phyloP scores from a whole-genome alignment of 176 grass and related monocot genomes.

The Carex scoparia region DNA sequence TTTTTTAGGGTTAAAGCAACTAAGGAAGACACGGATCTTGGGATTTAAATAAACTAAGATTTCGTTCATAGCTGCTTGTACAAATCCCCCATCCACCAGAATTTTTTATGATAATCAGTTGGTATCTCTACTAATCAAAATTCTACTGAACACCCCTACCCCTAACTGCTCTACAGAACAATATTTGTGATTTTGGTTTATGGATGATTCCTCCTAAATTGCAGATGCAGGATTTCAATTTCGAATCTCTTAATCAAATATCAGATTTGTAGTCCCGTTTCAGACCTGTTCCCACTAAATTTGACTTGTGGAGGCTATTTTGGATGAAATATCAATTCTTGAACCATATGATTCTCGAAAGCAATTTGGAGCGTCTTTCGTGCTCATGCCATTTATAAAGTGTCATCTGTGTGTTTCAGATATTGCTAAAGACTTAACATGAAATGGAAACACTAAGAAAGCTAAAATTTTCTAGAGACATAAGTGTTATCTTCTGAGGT shows the following conservation, averaged over 20 bases:
- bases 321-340: background rate
- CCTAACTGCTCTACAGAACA: no score
- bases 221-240: no score
- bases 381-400: background rate
- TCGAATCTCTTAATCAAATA: no score
- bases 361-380: background rate
- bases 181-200: no score
- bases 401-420: background rate
- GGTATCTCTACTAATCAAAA: no score
- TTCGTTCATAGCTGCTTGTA: no score
- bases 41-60: background rate
- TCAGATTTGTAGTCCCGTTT: background rate
- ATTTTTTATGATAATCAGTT: no score
- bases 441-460: conserved; percentile 13
- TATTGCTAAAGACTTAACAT: background rate
- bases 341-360: background rate
- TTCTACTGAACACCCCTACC: no score
- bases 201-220: no score
- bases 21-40: background rate
- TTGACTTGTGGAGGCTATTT: background rate
- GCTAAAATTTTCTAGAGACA: conserved; percentile 23
- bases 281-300: background rate
- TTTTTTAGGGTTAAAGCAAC: background rate
- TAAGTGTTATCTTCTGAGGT: conserved; percentile 2
- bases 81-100: no score